These are phyloP conservation scores for Ustilago hordei DNA, from an alignment of 1,284 basidiomycete species.

Conservation along the genomic window DNA sequence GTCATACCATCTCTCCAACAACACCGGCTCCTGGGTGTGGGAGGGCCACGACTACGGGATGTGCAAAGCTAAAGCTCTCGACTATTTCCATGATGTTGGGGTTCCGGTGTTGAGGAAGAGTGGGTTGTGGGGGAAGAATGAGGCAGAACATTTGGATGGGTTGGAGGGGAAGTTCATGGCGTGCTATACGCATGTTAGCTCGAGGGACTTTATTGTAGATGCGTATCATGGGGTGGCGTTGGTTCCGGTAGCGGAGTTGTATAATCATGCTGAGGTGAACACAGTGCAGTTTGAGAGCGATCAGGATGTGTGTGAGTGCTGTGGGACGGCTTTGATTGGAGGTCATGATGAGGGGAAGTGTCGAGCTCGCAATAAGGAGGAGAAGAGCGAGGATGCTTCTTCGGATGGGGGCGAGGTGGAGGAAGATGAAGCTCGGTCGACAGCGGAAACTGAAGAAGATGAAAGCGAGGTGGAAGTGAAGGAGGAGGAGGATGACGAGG, in stretches of 20 bases:
- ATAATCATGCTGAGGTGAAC: conserved; percentile 57
- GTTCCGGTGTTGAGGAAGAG: conserved; percentile 24
- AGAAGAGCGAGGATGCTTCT: conserved; percentile 8
- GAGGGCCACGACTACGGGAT: conserved; percentile 43
- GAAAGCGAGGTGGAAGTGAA: background rate
- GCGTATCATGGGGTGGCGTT: conserved; percentile 56
- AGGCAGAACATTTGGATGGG: conserved; percentile 21
- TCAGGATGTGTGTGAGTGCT: conserved; percentile 59
- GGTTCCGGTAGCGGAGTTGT: conserved; percentile 64
- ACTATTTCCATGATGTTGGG: conserved; percentile 30
- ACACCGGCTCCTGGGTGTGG: conserved; percentile 10
- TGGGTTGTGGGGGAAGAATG: conserved; percentile 14
- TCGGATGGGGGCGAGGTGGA: conserved; percentile 1
- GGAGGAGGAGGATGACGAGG: background rate
- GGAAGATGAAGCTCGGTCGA: background rate
- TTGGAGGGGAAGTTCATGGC: conserved; percentile 33
- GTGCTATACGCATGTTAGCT: conserved; percentile 57
- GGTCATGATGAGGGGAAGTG: conserved; percentile 32
- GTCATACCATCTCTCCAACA: conserved; percentile 8
- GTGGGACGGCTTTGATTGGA: conserved; percentile 47
- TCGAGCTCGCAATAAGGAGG: background rate
- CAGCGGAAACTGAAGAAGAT: background rate
- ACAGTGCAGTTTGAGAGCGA: conserved; percentile 65
- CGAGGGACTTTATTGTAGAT: conserved; percentile 64
- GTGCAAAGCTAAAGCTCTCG: conserved; percentile 29